phyloP scores from a whole-genome alignment of 129 eudicot species.

The Silybum marianum region DNA sequence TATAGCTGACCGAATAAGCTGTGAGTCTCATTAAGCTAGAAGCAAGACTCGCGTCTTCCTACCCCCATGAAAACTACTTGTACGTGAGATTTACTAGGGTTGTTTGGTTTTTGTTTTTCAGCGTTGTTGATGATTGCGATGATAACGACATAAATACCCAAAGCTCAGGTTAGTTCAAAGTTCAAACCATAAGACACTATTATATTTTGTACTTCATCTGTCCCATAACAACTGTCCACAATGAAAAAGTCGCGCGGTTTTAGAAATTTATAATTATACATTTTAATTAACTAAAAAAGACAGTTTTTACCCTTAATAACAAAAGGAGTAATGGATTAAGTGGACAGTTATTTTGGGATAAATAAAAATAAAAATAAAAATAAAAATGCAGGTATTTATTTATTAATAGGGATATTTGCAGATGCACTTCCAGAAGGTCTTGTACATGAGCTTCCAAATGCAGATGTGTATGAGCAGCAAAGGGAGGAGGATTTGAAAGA shows the following conservation, averaged over 20 bases:
- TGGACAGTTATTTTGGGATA: no score
- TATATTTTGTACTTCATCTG: no score
- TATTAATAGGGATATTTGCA: conserved; percentile 5
- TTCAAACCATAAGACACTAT: not conserved
- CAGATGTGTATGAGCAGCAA: conserved; percentile 37
- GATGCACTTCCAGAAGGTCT: conserved; percentile 75
- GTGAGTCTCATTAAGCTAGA: no score
- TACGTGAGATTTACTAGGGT: not conserved
- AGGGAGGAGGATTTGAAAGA: not conserved
- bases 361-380: no score
- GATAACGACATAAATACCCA: conserved; percentile 34
- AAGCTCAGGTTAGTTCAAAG: conserved; percentile 56
- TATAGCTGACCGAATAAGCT: no score
- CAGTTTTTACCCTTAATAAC: not conserved
- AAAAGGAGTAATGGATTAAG: no score
- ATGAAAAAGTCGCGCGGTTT: no score
- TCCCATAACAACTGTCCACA: not conserved
- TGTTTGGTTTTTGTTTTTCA: conserved; percentile 43
- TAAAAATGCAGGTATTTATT: no score
- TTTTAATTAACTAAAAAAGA: not conserved
- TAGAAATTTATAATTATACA: no score
- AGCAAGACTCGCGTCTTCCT: no score
- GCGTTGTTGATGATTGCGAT: conserved; percentile 79
- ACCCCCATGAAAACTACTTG: no score
- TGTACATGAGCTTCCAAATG: conserved; percentile 67